Evolutionary conservation across 306 rosid species (phyloP).

Genomic region (Glycine latifolia): DNA sequence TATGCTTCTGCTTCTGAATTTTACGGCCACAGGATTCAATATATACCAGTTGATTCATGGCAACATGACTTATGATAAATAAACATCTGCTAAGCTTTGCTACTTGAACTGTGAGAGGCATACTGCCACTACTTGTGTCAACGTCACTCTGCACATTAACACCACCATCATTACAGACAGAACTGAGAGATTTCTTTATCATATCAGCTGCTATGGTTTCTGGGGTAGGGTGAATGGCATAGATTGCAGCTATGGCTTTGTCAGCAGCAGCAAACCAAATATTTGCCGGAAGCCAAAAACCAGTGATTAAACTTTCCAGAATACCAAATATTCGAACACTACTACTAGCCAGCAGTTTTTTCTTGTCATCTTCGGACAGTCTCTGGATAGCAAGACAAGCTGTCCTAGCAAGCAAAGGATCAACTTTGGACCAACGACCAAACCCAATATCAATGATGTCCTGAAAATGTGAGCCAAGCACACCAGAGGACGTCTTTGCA

Average conservation of each 20-base stretch:
- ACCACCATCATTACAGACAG: conserved; percentile 61
- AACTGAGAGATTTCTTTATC: conserved; percentile 70
- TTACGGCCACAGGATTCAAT: conserved; percentile 87
- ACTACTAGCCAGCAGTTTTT: conserved; percentile 68
- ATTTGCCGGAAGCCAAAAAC: conserved; percentile 81
- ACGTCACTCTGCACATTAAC: conserved; percentile 63
- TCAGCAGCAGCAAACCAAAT: conserved; percentile 97
- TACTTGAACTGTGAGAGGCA: conserved; percentile 66
- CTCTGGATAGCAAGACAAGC: conserved; percentile 89
- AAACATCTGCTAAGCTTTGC: conserved; percentile 78
- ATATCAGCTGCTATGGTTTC: conserved; percentile 76
- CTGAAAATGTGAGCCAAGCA: conserved; percentile 84
- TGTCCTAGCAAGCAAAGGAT: conserved; percentile 92
- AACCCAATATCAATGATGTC: conserved; percentile 94
- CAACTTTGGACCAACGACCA: conserved; percentile 97
- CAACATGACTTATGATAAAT: conserved; percentile 81
- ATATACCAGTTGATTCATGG: conserved; percentile 92
- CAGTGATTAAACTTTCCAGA: conserved; percentile 78
- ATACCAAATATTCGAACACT: conserved; percentile 71
- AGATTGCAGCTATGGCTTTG: conserved; percentile 84
- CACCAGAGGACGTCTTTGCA: conserved; percentile 73
- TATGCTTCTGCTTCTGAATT: conserved; percentile 81
- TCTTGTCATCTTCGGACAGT: conserved; percentile 83
- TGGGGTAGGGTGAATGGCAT: conserved; percentile 85
- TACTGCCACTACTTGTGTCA: conserved; percentile 53